Conservation (phyloP, 345 rosid species). For the Eutrema japonicum region DNA sequence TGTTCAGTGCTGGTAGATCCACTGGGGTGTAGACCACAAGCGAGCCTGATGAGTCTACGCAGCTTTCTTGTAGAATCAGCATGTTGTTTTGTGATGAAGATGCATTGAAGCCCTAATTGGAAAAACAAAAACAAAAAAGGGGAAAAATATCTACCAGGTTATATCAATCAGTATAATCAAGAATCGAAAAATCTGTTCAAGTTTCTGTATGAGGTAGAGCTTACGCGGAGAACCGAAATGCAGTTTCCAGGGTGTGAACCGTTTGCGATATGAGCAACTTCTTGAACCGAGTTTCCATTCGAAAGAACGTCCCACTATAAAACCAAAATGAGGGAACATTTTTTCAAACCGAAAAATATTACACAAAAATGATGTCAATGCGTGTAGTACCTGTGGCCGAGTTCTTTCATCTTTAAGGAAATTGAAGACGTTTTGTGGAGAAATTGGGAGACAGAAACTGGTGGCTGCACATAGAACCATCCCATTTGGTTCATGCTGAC, state of each 20-base stretch:
- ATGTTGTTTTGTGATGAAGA: slow-evolving; percentile 87
- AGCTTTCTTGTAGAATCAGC: slow-evolving; percentile 97
- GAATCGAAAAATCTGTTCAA: not conserved
- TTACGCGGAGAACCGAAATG: slow-evolving; percentile 91
- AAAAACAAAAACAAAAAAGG: not conserved
- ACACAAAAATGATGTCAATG: not conserved
- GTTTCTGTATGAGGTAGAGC: slow-evolving; percentile 18
- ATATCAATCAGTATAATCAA: not conserved
- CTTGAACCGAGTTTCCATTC: slow-evolving; percentile 81
- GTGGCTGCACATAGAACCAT: slow-evolving; percentile 92
- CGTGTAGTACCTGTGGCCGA: slow-evolving; percentile 67
- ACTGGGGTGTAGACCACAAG: slow-evolving; percentile 86
- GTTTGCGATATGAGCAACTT: slow-evolving; percentile 83
- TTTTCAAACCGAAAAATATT: not conserved
- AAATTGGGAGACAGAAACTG: slow-evolving; percentile 84
- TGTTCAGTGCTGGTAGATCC: slow-evolving; percentile 72
- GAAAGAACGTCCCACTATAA: slow-evolving; percentile 94
- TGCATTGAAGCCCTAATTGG: slow-evolving; percentile 63
- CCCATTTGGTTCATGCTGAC: slow-evolving; percentile 61
- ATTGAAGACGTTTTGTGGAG: slow-evolving; percentile 71
- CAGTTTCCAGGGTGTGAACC: slow-evolving; percentile 94
- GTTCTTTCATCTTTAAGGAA: slow-evolving; percentile 95
- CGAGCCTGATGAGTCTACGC: slow-evolving; percentile 79
- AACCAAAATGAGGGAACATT: not conserved
- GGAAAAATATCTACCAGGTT: not conserved